Conservation (phyloP, 148 eudicot genomes). For the Pharnaceum exiguum region DNA sequence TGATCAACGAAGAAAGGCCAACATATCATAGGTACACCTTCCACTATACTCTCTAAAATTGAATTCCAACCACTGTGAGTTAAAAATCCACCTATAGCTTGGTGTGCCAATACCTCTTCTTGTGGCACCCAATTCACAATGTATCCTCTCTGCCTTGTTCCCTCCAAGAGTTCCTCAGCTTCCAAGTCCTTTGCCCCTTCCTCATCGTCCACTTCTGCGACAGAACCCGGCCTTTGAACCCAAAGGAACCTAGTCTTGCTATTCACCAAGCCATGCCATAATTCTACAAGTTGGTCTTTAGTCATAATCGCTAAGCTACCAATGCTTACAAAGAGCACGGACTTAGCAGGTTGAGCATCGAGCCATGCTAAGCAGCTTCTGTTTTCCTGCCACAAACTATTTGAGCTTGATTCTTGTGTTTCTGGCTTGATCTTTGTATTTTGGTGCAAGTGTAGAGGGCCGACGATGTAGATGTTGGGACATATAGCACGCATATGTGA, state of each 20-base stretch:
- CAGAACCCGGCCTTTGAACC: constrained; percentile 19
- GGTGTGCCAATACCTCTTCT: constrained; percentile 19
- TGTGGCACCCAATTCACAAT: constrained; percentile 27
- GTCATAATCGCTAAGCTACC: constrained; percentile 20
- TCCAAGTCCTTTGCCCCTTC: neutral
- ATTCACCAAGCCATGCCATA: constrained; percentile 25
- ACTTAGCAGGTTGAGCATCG: constrained; percentile 3
- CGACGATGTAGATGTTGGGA: constrained; percentile 16
- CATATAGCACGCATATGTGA: constrained; percentile 9
- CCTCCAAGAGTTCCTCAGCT: neutral
- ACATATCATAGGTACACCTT: constrained; percentile 21
- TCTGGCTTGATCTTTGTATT: neutral
- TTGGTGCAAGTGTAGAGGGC: constrained; percentile 19
- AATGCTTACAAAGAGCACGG: constrained; percentile 26
- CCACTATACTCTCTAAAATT: neutral
- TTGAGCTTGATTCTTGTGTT: neutral
- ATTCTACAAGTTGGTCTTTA: constrained; percentile 20
- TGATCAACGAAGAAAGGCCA: constrained; percentile 27
- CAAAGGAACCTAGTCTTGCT: constrained; percentile 18
- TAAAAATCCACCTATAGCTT: constrained; percentile 15
- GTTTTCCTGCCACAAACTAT: constrained; percentile 19
- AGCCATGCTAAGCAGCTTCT: constrained; percentile 25
- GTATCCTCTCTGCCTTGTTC: neutral
- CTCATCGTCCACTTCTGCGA: constrained; percentile 7
- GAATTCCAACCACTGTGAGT: constrained; percentile 29